Evolutionary conservation across 257 asterid species (phyloP), one percentile per base, ranked within the genome.

Genomic region (Pogostemon cablin): DNA sequence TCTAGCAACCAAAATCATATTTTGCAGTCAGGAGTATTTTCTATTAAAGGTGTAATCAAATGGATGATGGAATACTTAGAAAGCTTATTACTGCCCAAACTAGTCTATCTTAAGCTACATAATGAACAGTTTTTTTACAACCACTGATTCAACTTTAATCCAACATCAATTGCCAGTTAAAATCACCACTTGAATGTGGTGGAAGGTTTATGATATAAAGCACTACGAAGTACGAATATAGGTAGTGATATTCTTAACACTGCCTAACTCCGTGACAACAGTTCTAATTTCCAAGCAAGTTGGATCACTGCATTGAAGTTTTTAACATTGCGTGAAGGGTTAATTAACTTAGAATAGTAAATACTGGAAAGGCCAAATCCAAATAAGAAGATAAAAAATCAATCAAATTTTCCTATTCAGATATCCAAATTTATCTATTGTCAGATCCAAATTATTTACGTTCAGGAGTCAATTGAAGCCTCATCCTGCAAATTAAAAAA

Each of bases 101-200:
- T 66, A 39, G n/a, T 57, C 61, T 35, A 47, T 52, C 75, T 20
- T 8, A 73, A 56, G 53, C 39, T 8, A 52, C 37, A 62, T 9
- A 8, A 15, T 43, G 15, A 15, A 43, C 44, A 15, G 50, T 9
- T 61, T 39, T 39, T 61, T 34, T 49, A 15, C 56, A 4, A 53
- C 8, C 34, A 59, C 65, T 41, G 39, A 72, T 15, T 25, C 1
- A 62, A 52, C 46, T 39, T 20, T 53, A 15, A 47, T 34, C 32
- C 5, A 50, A 60, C 34, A n/a, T 41, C 61, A 65, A 3, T 49
- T 49, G 15, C 62, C 57, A 52, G 17, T 15, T 15, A 15, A 15
- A 15, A 15, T 15, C 11, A n/a, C 40, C 72, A 20, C 37, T 48
- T 53, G 6, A 6, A 20, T 34, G 7, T 71, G 7, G 9, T 17